Evolutionary conservation across 768 basidiomycete genomes (phyloP), one percentile per base, ranked within the genome.

Genomic region (Lactarius tabidus): DNA sequence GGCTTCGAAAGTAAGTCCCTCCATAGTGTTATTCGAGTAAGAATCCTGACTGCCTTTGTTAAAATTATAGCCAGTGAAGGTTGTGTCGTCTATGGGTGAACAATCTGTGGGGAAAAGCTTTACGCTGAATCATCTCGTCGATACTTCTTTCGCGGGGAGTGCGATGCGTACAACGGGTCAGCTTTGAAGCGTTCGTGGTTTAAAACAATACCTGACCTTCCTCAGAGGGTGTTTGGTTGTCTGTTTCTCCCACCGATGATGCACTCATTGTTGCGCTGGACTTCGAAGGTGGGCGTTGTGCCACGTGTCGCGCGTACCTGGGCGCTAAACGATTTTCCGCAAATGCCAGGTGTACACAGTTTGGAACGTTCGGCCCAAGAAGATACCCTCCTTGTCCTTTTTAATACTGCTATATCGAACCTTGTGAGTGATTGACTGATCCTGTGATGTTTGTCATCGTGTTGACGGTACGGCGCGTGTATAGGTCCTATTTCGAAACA

Each of bases 361-460:
- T 84, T 87, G 26, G 85, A 87, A 70, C 76, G 85, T 0, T 85
- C 84, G 0, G 79, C 82, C 14, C 84, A 87, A 72, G 86, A 86
- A 7, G 45, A 48, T 26, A 48, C 45, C 14, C 45, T 48, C 26
- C 45, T 48, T 14, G 45, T 48, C 12, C 45, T 48, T 6, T 48
- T 48, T 14, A 48, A 48, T 5, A 48, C 45, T 26, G 45, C 45
- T 26, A 26, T 48, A 48, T 48, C 86, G 1, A 87, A 87, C 67
- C 70, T 86, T 64, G 84, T 84, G 7, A 26, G 53, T 43, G 17
- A 10, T 28, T 23, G 14, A 6, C 43, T 20, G 4, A 48, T 23
- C 23, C 18, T 0, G 9, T 48, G 23, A 7, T 28, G 6, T 17
- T 26, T 20, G 20, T 17, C 55, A 6, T 15, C 20, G 14, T 55